Evolutionary conservation across 1,139 yeast species (phyloP).

Genomic region (Debaryomycetaceae sp.): DNA sequence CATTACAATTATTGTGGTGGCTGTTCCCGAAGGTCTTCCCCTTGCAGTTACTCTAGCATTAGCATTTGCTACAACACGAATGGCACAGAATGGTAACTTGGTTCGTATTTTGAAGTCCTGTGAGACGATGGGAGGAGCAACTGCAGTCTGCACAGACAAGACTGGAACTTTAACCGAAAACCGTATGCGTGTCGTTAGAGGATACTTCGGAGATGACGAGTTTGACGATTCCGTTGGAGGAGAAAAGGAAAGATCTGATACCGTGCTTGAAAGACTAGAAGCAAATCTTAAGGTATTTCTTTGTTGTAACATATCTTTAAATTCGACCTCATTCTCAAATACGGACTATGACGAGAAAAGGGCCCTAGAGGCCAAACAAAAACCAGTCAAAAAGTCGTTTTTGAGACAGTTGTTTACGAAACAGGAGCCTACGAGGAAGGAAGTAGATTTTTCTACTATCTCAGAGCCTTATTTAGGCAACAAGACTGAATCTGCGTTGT

Average conservation of each 20-base stretch:
- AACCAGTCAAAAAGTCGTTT: slow-evolving; percentile 27
- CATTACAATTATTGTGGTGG: slow-evolving; percentile 90
- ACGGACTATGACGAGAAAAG: slow-evolving; percentile 38
- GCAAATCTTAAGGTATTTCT: slow-evolving; percentile 36
- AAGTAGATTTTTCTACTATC: slow-evolving; percentile 19
- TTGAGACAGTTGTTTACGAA: slow-evolving; percentile 15
- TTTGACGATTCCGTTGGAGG: slow-evolving; percentile 43
- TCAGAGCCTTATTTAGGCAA: slow-evolving; percentile 78
- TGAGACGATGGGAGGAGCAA: slow-evolving; percentile 99
- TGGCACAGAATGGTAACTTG: slow-evolving; percentile 94
- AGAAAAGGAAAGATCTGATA: slow-evolving; percentile 27
- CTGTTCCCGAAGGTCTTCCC: slow-evolving; percentile 98
- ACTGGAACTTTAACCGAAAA: slow-evolving; percentile 96
- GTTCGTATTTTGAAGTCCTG: slow-evolving; percentile 93
- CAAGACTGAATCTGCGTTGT: slow-evolving; percentile 89
- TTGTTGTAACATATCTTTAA: slow-evolving; percentile 62
- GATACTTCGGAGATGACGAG: slow-evolving; percentile 51
- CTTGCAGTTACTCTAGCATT: slow-evolving; percentile 92
- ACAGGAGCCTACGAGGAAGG: slow-evolving; percentile 8
- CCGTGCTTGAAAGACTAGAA: slow-evolving; percentile 28
- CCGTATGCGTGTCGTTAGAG: slow-evolving; percentile 83
- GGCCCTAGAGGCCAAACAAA: slow-evolving; percentile 23
- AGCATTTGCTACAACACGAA: slow-evolving; percentile 96
- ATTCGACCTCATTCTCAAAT: slow-evolving; percentile 89
- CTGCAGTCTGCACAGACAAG: slow-evolving; percentile 94